phyloP scores from a whole-genome alignment of 1,284 basidiomycete genomes.

The Athelia sp. region DNA sequence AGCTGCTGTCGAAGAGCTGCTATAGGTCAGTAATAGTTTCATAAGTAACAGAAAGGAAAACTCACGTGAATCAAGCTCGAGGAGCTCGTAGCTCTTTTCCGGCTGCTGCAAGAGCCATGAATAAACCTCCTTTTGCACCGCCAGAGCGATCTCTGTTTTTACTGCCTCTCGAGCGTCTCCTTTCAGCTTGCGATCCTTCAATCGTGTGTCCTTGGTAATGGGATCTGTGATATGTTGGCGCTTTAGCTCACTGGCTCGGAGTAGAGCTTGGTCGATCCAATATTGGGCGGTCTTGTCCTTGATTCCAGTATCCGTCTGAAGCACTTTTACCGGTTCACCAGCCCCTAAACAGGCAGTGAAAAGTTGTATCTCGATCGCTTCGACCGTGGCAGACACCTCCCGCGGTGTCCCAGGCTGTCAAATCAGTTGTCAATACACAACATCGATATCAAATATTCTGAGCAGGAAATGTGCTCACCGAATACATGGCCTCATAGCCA shows the following conservation, averaged over 20 bases:
- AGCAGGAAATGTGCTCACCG: slow-evolving; percentile 10
- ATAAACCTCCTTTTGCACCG: slow-evolving; percentile 20
- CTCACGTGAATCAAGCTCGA: slow-evolving; percentile 15
- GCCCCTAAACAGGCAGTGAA: slow-evolving; percentile 14
- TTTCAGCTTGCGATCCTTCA: slow-evolving; percentile 5
- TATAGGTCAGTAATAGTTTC: no score
- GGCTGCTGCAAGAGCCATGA: slow-evolving; percentile 23
- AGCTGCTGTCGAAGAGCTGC: slow-evolving; percentile 3
- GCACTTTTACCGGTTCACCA: slow-evolving; percentile 7
- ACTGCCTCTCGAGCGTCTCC: slow-evolving; percentile 11
- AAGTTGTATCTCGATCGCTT: slow-evolving; percentile 17
- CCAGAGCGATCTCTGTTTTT: slow-evolving; percentile 10
- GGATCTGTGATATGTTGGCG: slow-evolving; percentile 2
- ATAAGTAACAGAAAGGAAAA: neutral
- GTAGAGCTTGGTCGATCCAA: slow-evolving; percentile 26
- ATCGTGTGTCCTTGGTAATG: no score
- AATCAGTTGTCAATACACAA: neutral
- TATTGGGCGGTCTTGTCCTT: slow-evolving; percentile 28
- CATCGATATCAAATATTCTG: neutral
- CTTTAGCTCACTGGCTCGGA: slow-evolving; percentile 13
- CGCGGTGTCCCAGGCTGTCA: slow-evolving; percentile 14
- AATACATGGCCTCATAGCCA: slow-evolving; percentile 23
- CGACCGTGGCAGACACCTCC: slow-evolving; percentile 14
- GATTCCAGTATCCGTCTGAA: slow-evolving; percentile 25
- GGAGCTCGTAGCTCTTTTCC: slow-evolving; percentile 6